A percentile compares a stretch with the other conserved stretches of the same genome.
Evolutionary conservation across 2,329 filamentous ascomycete genomes (phyloP).

Genomic region (Xylaria sp.): DNA sequence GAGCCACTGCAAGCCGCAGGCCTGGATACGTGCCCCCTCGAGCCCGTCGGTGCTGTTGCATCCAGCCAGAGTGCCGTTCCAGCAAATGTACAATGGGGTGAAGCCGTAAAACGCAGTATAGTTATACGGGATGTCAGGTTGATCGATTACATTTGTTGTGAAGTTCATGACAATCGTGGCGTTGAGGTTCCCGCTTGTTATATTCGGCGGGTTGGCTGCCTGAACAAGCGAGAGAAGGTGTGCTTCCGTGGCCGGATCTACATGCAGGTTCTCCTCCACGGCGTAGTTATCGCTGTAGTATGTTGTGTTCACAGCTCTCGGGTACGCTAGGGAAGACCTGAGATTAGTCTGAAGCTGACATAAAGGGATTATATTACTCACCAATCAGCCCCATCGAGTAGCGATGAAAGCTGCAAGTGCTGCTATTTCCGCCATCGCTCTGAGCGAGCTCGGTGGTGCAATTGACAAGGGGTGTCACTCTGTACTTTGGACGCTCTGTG

Average conservation of each 20-base stretch:
- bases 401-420: too few relatives aligned
- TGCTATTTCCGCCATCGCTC: too few relatives aligned
- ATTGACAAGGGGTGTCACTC: too few relatives aligned
- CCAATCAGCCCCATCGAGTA: too few relatives aligned
- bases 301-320: too few relatives aligned
- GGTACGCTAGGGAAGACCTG: too few relatives aligned
- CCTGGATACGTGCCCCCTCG: conserved; percentile 18
- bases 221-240: conserved; percentile 22
- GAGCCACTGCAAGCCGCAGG: conserved; percentile 19
- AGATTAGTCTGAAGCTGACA: too few relatives aligned
- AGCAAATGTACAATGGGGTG: conserved; percentile 3
- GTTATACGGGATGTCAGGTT: conserved; percentile 11
- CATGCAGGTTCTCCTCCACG: too few relatives aligned
- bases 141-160: conserved; percentile 15
- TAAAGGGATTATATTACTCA: too few relatives aligned
- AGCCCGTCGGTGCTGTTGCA: conserved; percentile 7
- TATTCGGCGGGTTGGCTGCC: conserved; percentile 21
- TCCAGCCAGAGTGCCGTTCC: conserved; percentile 21
- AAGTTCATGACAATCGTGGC: conserved; percentile 19
- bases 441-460: too few relatives aligned
- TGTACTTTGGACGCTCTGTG: too few relatives aligned
- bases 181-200: conserved; percentile 17
- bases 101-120: not conserved
- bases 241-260: not conserved
- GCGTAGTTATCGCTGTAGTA: too few relatives aligned